Evolutionary conservation across 1,284 basidiomycete species (phyloP).

Genomic region (Ganoderma resinaceum): DNA sequence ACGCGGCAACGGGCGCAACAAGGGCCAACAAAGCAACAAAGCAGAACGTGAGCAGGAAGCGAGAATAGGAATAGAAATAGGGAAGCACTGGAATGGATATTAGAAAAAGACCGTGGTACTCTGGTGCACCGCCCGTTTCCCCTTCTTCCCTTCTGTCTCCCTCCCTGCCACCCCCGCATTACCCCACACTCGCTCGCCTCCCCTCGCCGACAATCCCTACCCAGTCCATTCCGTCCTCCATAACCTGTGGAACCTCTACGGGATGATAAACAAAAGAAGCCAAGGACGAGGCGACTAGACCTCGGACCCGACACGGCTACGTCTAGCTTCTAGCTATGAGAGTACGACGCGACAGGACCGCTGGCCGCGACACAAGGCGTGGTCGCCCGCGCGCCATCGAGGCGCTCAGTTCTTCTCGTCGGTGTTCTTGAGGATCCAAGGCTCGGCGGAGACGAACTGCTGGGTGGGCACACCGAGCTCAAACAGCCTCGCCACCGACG

Average conservation of each 20-base stretch:
- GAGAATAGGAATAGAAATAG: background rate
- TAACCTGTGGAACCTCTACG: background rate
- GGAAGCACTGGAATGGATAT: background rate
- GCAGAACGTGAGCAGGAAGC: too few species aligned
- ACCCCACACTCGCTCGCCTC: background rate
- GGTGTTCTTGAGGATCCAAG: conserved; percentile 72
- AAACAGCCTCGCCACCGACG: conserved; percentile 77
- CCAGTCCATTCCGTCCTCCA: background rate
- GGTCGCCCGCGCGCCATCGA: background rate
- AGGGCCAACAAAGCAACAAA: background rate
- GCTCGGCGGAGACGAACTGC: conserved; percentile 76
- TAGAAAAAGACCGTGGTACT: conserved; percentile 5
- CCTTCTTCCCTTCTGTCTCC: background rate
- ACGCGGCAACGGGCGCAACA: background rate
- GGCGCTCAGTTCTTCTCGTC: conserved; percentile 57
- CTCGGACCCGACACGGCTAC: background rate
- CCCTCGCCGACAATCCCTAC: background rate
- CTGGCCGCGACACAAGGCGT: background rate
- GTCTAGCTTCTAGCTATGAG: conserved; percentile 4
- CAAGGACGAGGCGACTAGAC: background rate
- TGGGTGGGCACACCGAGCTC: conserved; percentile 88
- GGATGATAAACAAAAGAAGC: background rate
- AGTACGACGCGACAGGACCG: background rate
- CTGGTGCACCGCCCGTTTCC: background rate
- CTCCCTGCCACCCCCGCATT: conserved; percentile 5